Percentiles rank a stretch among this genome's conserved stretches.
Evolutionary conservation across 352 stramenopile genomes (phyloP).

Genomic region (Phytophthora sp.): DNA sequence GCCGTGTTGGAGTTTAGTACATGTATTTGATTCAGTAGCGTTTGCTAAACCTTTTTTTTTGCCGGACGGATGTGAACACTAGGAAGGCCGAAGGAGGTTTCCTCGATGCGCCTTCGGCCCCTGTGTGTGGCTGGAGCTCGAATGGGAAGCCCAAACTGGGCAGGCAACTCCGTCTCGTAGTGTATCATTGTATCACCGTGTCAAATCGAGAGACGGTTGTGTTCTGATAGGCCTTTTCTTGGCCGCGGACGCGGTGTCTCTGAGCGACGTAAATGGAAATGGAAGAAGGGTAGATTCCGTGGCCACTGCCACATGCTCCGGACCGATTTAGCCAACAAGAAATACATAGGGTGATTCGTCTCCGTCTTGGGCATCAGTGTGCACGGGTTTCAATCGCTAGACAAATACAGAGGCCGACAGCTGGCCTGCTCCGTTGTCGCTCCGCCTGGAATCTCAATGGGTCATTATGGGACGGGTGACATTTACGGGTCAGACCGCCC

Average conservation of each 20-base stretch:
- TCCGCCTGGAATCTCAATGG: conserved; percentile 35
- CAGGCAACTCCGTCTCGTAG: conserved; percentile 6
- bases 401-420: neutral
- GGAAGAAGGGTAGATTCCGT: conserved; percentile 15
- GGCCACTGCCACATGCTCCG: neutral
- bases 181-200: conserved; percentile 9
- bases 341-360: conserved; percentile 6
- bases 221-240: conserved; percentile 17
- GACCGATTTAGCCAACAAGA: conserved; percentile 6
- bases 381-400: neutral
- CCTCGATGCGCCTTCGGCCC: conserved; percentile 4
- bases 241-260: conserved; percentile 9
- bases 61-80: neutral
- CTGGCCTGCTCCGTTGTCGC: neutral
- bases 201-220: conserved; percentile 10
- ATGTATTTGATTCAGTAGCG: neutral
- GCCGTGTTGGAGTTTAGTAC: neutral
- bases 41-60: conserved; percentile 1
- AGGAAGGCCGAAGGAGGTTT: conserved; percentile 18
- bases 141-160: neutral
- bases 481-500: conserved; percentile 26
- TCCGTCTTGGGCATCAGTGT: neutral
- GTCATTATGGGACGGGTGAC: conserved; percentile 27
- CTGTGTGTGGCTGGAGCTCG: neutral
- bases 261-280: conserved; percentile 25